Conservation (phyloP, 495 filamentous ascomycete genomes). For the Neurospora sp. region DNA sequence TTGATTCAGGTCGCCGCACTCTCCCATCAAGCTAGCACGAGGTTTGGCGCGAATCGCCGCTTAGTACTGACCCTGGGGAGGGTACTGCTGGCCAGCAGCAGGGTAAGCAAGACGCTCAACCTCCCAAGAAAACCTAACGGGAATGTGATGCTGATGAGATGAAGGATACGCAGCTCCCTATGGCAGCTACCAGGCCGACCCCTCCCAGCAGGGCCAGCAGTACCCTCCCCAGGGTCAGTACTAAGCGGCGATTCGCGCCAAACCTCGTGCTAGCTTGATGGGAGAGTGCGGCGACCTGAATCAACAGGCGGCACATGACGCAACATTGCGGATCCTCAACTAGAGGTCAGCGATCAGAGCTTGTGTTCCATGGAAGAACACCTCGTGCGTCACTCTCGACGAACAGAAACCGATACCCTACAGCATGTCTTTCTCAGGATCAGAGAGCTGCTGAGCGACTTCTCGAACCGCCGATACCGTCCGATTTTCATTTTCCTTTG, state of each 20-base stretch:
- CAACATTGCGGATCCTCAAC: not conserved
- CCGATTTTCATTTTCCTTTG: not conserved
- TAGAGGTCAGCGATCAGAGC: not conserved
- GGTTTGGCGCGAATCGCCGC: not conserved
- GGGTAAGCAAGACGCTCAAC: conserved; percentile 6
- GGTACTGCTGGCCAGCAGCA: conserved; percentile 9
- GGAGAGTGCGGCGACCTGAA: not conserved
- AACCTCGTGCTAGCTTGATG: not conserved
- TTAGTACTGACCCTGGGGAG: conserved; percentile 22
- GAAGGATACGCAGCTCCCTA: conserved; percentile 14
- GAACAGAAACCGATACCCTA: not conserved
- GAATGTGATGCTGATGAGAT: not conserved
- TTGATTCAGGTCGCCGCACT: not conserved
- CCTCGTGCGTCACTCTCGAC: not conserved
- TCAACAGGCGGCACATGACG: not conserved
- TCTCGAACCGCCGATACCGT: not conserved
- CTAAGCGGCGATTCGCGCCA: conserved; percentile 5
- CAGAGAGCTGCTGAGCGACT: not conserved
- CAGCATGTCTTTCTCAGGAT: not conserved
- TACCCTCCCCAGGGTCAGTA: conserved; percentile 24
- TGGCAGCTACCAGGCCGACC: conserved; percentile 28
- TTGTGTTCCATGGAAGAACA: not conserved
- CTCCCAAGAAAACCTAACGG: conserved; percentile 20
- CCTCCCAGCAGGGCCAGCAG: conserved; percentile 18
- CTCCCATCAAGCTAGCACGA: not conserved